Base-by-base conservation (phyloP, 73 alveolate species). In the Paramecium caudatum region DNA sequence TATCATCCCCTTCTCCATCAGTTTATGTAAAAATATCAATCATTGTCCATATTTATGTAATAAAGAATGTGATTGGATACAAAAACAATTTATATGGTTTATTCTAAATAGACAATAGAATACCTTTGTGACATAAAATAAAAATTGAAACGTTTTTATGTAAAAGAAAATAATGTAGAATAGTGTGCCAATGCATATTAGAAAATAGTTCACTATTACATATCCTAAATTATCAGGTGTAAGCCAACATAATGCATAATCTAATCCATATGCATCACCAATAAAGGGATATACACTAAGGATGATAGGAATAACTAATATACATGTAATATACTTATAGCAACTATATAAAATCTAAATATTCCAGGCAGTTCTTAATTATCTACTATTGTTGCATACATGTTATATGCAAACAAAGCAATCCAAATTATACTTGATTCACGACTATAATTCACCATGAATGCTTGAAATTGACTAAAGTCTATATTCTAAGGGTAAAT, bases 341-440 rank as follows among this genome's bases (percentile, higher is more conserved):
- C 88, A 37, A 74, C 39, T 10, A 74, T 47, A 74, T 74, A 74
- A 39, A 27, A 74, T 12, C 19, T 74, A 41, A 74, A 10, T 6
- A 74, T 37, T 21, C 47, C 47, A 15, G 88, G 88, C 17, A 39
- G 27, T 43, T 74, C 43, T 74, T 74, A 1, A 45, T 74, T 74
- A 19, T 37, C 47, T 5, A 74, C 88, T 3, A 74, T 74, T 27
- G 65, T 74, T 5, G 88, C 88, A 74, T n/a, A 74, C 68, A 74
- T 41, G 43, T 74, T 74, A 16, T 27, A 74, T 21, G 88, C 88
- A 74, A 74, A 74, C 16, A 74, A 21, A 8, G 39, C 62, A 41
- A 23, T 74, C 88, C 88, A 74, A 12, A 74, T 17, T 37, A 74
- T 74, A 39, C 88, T 74, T 9, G 88, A 36, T 74, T 41, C 68